phyloP scores from a whole-genome alignment of 2,329 filamentous ascomycete genomes.

The Incumbomyces lentus region DNA sequence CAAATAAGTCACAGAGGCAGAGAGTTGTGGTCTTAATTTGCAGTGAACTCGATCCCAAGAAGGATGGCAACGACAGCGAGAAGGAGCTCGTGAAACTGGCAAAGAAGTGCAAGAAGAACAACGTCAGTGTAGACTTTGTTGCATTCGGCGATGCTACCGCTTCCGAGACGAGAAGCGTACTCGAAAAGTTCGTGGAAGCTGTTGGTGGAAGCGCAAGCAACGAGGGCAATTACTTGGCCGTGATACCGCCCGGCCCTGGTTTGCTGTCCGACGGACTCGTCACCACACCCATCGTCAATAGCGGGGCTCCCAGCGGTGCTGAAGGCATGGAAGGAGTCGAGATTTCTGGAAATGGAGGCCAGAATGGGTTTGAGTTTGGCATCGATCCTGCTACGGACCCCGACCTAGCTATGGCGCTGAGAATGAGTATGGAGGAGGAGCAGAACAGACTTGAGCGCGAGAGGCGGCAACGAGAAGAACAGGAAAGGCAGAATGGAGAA shows the following conservation, averaged over 20 bases:
- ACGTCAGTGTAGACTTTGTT: slow-evolving; percentile 86
- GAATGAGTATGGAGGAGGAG: slow-evolving; percentile 98
- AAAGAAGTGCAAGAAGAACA: slow-evolving; percentile 98
- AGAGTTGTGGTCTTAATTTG: slow-evolving; percentile 96
- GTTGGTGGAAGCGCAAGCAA: slow-evolving; percentile 60
- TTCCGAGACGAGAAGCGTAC: slow-evolving; percentile 77
- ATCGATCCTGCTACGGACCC: slow-evolving; percentile 88
- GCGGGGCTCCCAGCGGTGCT: slow-evolving; percentile 35
- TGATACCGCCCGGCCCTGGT: slow-evolving; percentile 82
- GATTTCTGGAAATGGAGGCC: slow-evolving; percentile 44
- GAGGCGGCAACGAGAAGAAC: slow-evolving; percentile 60
- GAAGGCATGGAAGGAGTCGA: slow-evolving; percentile 46
- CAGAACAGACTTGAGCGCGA: slow-evolving; percentile 85
- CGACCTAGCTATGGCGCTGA: slow-evolving; percentile 82
- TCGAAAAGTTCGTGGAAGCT: slow-evolving; percentile 84
- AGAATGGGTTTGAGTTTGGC: slow-evolving; percentile 69
- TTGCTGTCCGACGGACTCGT: slow-evolving; percentile 87
- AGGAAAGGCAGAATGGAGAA: slow-evolving; percentile 54
- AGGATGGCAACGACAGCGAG: slow-evolving; percentile 58
- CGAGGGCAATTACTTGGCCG: slow-evolving; percentile 82
- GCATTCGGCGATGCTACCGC: slow-evolving; percentile 80
- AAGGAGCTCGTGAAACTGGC: slow-evolving; percentile 80
- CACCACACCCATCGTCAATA: slow-evolving; percentile 66
- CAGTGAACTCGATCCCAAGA: slow-evolving; percentile 55
- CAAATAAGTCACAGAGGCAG: slow-evolving; percentile 94